These are phyloP conservation scores for Ambrosia hybrid DNA, from an alignment of 140 eudicot genomes.

Conservation along the genomic window DNA sequence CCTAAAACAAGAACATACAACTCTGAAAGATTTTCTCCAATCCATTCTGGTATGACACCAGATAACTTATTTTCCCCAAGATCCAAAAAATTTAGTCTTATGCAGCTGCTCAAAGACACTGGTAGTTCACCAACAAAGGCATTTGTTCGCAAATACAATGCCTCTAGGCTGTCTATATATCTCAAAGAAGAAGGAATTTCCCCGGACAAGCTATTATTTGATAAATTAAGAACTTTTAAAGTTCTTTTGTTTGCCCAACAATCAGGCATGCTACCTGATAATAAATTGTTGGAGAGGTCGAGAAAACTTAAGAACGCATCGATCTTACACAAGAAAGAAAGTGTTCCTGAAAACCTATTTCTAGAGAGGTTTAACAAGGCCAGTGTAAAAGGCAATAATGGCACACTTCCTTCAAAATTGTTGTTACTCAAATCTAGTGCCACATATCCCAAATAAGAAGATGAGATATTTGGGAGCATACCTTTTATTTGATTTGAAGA, in stretches of 20 bases:
- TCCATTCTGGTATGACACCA: constrained; percentile 39
- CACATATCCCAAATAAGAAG: not conserved
- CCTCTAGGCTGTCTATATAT: constrained; percentile 8
- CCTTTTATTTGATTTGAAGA: constrained; percentile 18
- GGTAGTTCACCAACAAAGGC: constrained; percentile 36
- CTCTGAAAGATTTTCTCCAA: constrained; percentile 22
- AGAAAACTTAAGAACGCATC: too few relatives aligned
- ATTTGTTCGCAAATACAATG: constrained; percentile 27
- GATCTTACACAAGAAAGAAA: too few relatives aligned
- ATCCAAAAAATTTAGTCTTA: constrained; percentile 21
- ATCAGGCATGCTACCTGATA: constrained; percentile 18
- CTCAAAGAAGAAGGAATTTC: constrained; percentile 14
- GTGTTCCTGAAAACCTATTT: constrained; percentile 22
- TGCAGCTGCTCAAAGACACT: constrained; percentile 21
- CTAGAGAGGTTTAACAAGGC: constrained; percentile 25
- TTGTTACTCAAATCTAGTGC: constrained; percentile 33
- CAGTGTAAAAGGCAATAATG: constrained; percentile 15
- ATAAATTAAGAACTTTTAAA: constrained; percentile 1
- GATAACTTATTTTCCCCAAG: constrained; percentile 26
- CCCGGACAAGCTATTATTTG: constrained; percentile 14
- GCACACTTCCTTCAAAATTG: constrained; percentile 27
- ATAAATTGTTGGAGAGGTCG: too few relatives aligned
- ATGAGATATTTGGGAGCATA: constrained; percentile 1
- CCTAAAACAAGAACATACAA: constrained; percentile 26
- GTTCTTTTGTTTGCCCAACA: constrained; percentile 6